Evolutionary conservation across 768 basidiomycete genomes (phyloP).

Genomic region (Hemileccinum rubropunctum): DNA sequence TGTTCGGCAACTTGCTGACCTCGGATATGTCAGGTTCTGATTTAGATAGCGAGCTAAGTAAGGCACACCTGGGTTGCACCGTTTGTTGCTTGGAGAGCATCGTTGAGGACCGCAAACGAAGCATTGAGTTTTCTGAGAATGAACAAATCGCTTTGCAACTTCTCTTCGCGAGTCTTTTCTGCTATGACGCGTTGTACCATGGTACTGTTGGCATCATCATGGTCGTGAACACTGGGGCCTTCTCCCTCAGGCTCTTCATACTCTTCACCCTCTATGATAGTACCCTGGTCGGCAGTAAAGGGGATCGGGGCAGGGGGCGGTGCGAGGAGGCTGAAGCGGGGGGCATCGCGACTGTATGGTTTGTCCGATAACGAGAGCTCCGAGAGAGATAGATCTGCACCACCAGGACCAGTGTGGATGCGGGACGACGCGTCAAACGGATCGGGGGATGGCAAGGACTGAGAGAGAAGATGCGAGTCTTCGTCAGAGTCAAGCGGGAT

Average conservation of each 20-base stretch:
- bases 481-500: slow-evolving; percentile 20
- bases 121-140: slow-evolving; percentile 71
- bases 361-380: slow-evolving; percentile 49
- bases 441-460: slow-evolving; percentile 40
- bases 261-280: slow-evolving; percentile 25
- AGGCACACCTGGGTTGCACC: slow-evolving; percentile 66
- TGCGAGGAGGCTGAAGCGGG: slow-evolving; percentile 34
- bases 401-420: slow-evolving; percentile 38
- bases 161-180: slow-evolving; percentile 58
- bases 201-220: slow-evolving; percentile 22
- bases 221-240: slow-evolving; percentile 8
- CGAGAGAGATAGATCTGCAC: slow-evolving; percentile 54
- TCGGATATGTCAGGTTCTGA: background rate
- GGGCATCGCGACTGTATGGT: slow-evolving; percentile 24
- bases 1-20: slow-evolving; percentile 62
- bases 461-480: slow-evolving; percentile 45
- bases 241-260: slow-evolving; percentile 6
- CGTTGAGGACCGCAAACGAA: slow-evolving; percentile 64
- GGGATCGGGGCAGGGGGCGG: slow-evolving; percentile 19
- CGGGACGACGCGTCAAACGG: slow-evolving; percentile 23
- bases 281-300: slow-evolving; percentile 23
- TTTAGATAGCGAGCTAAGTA: background rate
- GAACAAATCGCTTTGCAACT: slow-evolving; percentile 69
- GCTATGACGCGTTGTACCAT: slow-evolving; percentile 23
- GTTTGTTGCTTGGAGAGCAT: slow-evolving; percentile 60